Conservation (phyloP, 108 stramenopile species). For the Parietichytrium sp. region DNA sequence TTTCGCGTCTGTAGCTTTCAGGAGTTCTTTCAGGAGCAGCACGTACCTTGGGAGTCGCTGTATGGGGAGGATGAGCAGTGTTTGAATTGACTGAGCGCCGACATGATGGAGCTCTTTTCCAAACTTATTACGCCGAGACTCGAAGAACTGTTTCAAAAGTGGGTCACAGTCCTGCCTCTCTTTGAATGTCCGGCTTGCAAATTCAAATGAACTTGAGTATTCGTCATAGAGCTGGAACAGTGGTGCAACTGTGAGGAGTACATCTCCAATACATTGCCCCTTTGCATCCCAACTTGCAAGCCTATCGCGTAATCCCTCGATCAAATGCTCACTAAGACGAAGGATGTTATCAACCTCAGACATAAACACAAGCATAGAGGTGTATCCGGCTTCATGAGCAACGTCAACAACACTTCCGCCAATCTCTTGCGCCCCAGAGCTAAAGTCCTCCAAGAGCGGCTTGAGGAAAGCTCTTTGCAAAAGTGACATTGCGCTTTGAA, state of each 20-base stretch:
- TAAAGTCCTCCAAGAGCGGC: conserved; percentile 28
- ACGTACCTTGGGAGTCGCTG: conserved; percentile 21
- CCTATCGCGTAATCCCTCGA: neutral
- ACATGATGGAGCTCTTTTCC: neutral
- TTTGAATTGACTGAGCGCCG: conserved; percentile 20
- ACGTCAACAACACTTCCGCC: conserved; percentile 1
- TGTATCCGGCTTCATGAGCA: neutral
- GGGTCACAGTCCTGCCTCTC: neutral
- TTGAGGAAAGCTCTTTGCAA: too few relatives aligned
- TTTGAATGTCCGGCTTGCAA: neutral
- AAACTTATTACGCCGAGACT: neutral
- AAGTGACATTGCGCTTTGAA: too few relatives aligned
- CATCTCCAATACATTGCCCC: neutral
- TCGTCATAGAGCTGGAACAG: conserved; percentile 36
- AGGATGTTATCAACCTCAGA: conserved; percentile 12
- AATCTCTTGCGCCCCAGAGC: neutral
- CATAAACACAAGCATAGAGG: conserved; percentile 25
- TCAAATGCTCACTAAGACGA: neutral
- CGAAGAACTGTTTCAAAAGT: neutral
- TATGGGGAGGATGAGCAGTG: conserved; percentile 7
- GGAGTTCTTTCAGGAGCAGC: neutral
- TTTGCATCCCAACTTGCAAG: too few relatives aligned
- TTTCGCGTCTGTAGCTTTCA: neutral
- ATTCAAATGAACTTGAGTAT: conserved; percentile 23
- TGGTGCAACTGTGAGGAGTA: neutral